Evolutionary conservation across 2,329 filamentous ascomycete species (phyloP).

Genomic region (Colletotrichum lupini): DNA sequence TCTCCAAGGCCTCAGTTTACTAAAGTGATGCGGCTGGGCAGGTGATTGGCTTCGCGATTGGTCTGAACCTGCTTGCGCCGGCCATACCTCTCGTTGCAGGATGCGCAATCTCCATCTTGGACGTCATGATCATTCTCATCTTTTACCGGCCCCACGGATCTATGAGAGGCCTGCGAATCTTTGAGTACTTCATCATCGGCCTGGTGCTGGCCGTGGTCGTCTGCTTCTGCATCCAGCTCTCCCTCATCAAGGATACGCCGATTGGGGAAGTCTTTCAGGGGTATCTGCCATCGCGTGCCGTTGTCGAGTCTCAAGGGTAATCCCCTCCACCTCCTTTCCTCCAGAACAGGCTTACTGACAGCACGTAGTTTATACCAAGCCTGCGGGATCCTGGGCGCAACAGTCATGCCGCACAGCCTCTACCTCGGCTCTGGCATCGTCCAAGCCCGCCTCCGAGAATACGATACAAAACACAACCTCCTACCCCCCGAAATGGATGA

Average conservation of each 20-base stretch:
- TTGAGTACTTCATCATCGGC: constrained; percentile 72
- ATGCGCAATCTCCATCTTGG: constrained; percentile 74
- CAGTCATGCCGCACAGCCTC: constrained; percentile 77
- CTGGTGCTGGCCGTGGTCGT: constrained; percentile 76
- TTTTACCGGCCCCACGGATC: constrained; percentile 72
- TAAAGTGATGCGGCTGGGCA: constrained; percentile 35
- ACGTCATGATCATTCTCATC: constrained; percentile 74
- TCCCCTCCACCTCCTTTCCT: no score
- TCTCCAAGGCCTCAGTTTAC: not conserved
- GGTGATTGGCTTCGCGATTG: constrained; percentile 79
- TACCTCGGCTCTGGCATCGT: constrained; percentile 78
- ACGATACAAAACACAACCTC: constrained; percentile 68
- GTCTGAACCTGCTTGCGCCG: constrained; percentile 72
- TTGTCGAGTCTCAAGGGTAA: constrained; percentile 66
- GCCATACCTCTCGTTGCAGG: constrained; percentile 74
- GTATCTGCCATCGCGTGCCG: constrained; percentile 69
- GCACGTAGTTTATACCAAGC: constrained; percentile 68
- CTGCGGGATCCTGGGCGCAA: constrained; percentile 82
- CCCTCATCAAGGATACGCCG: constrained; percentile 65
- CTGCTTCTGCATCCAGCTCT: constrained; percentile 78
- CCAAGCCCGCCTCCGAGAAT: constrained; percentile 73
- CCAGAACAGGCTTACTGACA: no score
- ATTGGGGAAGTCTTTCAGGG: constrained; percentile 72
- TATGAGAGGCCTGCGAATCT: constrained; percentile 69
- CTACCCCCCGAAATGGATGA: constrained; percentile 47